Conservation (phyloP, 2,329 filamentous ascomycete species). For the Aplosporella prunicola region DNA sequence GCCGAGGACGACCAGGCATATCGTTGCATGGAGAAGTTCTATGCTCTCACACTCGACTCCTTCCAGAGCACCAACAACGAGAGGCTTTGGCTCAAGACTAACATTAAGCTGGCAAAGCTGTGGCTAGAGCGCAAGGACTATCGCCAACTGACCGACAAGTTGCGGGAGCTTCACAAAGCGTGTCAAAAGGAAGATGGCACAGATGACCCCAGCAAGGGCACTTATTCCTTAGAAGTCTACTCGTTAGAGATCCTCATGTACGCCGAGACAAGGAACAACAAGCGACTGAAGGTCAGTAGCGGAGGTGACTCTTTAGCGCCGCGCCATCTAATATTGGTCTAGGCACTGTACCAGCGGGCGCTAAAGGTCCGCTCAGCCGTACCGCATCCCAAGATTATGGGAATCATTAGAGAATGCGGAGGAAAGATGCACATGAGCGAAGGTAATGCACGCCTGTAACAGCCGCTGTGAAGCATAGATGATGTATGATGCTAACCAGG, state of each 20-base stretch:
- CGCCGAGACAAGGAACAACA: conserved; percentile 92
- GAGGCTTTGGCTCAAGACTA: conserved; percentile 93
- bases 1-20: conserved; percentile 62
- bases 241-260: conserved; percentile 99
- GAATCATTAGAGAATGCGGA: conserved; percentile 95
- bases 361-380: conserved; percentile 92
- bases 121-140: conserved; percentile 91
- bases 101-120: conserved; percentile 88
- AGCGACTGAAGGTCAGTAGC: conserved; percentile 72
- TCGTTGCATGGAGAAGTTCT: conserved; percentile 87
- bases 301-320: no score
- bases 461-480: conserved; percentile 17
- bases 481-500: no score
- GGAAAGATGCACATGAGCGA: conserved; percentile 99
- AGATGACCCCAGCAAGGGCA: conserved; percentile 91
- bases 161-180: conserved; percentile 78
- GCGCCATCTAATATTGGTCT: no score
- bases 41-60: conserved; percentile 82
- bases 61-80: conserved; percentile 98
- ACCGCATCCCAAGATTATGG: conserved; percentile 97
- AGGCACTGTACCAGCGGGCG: conserved; percentile 78
- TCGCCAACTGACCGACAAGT: conserved; percentile 65
- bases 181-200: conserved; percentile 81
- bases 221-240: conserved; percentile 91
- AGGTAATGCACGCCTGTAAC: conserved; percentile 28